These are phyloP conservation scores for Podosphaera fusca DNA, from an alignment of 2,329 filamentous ascomycete species.

Conservation along the genomic window DNA sequence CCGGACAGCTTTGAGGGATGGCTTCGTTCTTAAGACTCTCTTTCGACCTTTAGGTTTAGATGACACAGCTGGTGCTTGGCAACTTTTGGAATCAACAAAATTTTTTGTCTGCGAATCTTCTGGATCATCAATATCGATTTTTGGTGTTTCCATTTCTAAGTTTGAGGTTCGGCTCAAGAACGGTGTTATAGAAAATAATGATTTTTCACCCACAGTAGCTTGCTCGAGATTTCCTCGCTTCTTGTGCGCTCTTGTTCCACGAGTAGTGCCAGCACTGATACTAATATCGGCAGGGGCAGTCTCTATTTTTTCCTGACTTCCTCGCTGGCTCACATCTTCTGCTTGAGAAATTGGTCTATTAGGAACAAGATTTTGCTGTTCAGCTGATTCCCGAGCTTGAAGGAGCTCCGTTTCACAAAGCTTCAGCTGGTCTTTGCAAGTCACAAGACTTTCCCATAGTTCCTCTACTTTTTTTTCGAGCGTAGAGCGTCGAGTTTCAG, in stretches of 20 bases:
- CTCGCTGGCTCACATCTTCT: conserved; percentile 20
- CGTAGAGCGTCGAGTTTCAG: conserved; percentile 35
- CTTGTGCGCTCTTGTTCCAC: conserved; percentile 20
- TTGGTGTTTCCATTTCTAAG: conserved; percentile 21
- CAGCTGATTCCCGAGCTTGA: conserved; percentile 17
- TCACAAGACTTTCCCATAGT: conserved; percentile 24
- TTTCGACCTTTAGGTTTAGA: conserved; percentile 8
- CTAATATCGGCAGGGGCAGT: conserved; percentile 25
- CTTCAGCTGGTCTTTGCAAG: conserved; percentile 51
- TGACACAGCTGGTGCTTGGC: conserved; percentile 2
- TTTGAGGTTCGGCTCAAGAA: conserved; percentile 60
- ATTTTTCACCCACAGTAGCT: conserved; percentile 57
- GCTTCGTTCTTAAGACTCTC: conserved; percentile 8
- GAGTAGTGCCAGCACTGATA: conserved; percentile 23
- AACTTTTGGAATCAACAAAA: background rate
- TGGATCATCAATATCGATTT: background rate
- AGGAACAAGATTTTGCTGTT: conserved; percentile 2
- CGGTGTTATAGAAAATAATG: conserved; percentile 78
- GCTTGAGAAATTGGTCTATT: conserved; percentile 7
- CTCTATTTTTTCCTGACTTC: conserved; percentile 19
- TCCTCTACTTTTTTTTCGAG: conserved; percentile 49
- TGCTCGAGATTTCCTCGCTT: conserved; percentile 35
- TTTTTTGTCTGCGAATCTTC: background rate
- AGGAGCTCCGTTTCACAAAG: conserved; percentile 27
- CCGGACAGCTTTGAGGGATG: conserved; percentile 17